Evolutionary conservation across 129 eudicot genomes (phyloP), one percentile per base, ranked within the genome.

Genomic region (Oenanthe sinensis): DNA sequence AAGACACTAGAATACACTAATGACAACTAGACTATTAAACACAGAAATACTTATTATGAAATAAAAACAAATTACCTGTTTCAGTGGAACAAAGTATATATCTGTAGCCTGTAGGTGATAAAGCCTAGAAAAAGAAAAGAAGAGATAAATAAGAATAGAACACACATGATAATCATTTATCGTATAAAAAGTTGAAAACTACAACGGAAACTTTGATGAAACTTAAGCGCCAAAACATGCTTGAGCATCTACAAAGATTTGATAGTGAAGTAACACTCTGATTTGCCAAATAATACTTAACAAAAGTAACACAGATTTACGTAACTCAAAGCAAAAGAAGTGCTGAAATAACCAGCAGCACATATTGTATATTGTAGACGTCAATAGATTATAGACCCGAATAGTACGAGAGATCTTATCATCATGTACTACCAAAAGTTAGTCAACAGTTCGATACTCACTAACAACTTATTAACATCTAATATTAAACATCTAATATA

Each of bases 61-160:
- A 11, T 37, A 79, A 50, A 78, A 80, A 24, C 78, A 55, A 40
- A 17, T 54, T 88, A 94, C 98, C 98, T 95, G 98, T 69, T 95
- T 91, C 83, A 95, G 87, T 67, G 98, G 98, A 79, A 79, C 85
- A 75, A 95, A 91, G 81, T 86, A 90, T 75, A 95, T 95, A 74
- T 91, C 91, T 81, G 86, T 76, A 22, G 98, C 90, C 91, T 81
- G 86, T 76, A 22, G 98, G 98, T 68, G 97, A 83, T 81, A 95
- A 86, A 55, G 97, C 98, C 98, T 95, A 5, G 92, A 49, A 70
- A 65, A 63, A n/a, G 65, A 75, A 33, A 63, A 44, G 36, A 33
- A 33, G 43, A 68, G 45, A 63, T 26, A 75, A 63, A 24, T 60
- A n/a, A 60, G 15, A 60, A n/a, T 60, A 60, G 1, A 33, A 33